Base-by-base conservation (phyloP, 139 green algal genomes). In the Deuterostichococcus epilithicus region DNA sequence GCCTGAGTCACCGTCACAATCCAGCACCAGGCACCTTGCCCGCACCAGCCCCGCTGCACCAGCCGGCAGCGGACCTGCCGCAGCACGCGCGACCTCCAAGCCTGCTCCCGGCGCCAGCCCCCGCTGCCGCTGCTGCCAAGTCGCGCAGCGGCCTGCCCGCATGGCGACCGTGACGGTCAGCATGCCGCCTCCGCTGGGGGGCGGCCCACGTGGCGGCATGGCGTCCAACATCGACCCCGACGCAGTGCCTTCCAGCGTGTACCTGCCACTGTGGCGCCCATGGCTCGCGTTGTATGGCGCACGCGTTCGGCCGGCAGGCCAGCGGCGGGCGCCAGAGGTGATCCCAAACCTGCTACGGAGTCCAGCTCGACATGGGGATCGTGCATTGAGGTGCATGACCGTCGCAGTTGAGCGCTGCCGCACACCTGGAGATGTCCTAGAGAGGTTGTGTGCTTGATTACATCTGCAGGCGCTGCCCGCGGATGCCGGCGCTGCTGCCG, bases 211-310 rank as follows among this genome's bases (percentile, higher is more conserved):
- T 20, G 52, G 52, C 52, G 52, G 52, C 10, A n/a, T 63, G 18
- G 52, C 52, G 52, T 5, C 18, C 3, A 20, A 63, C 13, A 28
- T 63, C 13, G 52, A 63, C 18, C 52, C 52, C 13, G 52, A 63
- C 28, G 52, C 52, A 5, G 18, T 63, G 52, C 52, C 52, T 13
- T 20, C 10, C 52, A 63, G 13, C 52, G 18, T 63, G 52, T 63
- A 63, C 52, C 52, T 63, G 52, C 52, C 52, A 3, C 18, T 20
- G 3, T 63, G 58, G 25, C 69, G 88, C 28, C 87, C 87, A 2
- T 93, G 88, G 88, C 73, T 92, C 34, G 78, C 77, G 1, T 52
- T 93, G 68, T 90, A 91, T 33, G 83, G 83, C 23, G 77, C 86
- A 22, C 67, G 83, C 2, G 38, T 92, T 28, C 36, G 73, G 22